Conservation (phyloP, 2,329 filamentous ascomycete genomes). For the Lasiodiplodia gonubiensis region DNA sequence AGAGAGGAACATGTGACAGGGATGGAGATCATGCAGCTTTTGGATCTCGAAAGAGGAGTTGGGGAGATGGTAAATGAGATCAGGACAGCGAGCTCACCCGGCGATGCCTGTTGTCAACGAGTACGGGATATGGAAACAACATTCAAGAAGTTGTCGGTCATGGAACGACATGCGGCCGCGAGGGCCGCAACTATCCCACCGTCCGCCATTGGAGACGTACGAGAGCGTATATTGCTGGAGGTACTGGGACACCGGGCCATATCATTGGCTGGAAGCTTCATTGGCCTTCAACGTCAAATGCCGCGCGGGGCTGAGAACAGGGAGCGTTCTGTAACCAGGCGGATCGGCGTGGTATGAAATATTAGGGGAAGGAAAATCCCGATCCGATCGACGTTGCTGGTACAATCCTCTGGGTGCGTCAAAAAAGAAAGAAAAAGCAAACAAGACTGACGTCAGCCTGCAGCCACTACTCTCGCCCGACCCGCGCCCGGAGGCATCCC, state of each 20-base stretch:
- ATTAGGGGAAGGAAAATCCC: neutral
- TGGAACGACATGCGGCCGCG: neutral
- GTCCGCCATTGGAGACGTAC: neutral
- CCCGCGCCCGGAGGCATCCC: neutral
- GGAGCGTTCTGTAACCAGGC: neutral
- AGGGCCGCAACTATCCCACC: neutral
- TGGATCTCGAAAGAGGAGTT: neutral
- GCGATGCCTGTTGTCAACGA: neutral
- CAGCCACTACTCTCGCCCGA: neutral
- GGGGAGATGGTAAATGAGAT: neutral
- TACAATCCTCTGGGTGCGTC: neutral
- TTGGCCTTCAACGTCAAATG: neutral
- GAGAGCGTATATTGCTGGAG: neutral
- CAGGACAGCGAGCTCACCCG: neutral
- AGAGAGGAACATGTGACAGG: too few species aligned
- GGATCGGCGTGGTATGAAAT: neutral
- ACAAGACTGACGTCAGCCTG: neutral
- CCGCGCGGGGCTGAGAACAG: neutral
- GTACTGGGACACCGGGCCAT: neutral
- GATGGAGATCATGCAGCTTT: too few species aligned
- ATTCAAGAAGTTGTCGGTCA: too few species aligned
- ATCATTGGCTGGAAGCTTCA: neutral
- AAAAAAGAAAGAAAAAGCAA: too few species aligned
- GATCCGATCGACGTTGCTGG: neutral
- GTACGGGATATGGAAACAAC: too few species aligned